A percentile compares a stretch with the other conserved stretches of the same genome.
These are phyloP conservation scores for Pezizomycotina sp. DNA, from an alignment of 2,329 filamentous ascomycete species.

Conservation along the genomic window DNA sequence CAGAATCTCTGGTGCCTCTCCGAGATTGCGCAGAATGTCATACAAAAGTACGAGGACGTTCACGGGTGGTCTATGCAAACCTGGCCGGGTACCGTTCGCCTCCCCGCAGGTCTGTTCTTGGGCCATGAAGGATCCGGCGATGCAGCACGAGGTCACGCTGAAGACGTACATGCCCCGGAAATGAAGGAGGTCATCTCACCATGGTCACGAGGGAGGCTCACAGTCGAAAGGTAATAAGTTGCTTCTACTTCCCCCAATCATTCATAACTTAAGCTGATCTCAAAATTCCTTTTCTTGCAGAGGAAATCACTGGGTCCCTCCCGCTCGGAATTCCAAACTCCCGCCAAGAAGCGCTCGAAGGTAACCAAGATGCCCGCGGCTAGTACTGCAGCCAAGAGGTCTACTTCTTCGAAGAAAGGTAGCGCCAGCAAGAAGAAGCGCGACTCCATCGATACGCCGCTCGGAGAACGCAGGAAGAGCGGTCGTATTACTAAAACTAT, in stretches of 20 bases:
- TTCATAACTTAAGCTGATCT: no score
- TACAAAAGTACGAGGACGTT: conserved; percentile 71
- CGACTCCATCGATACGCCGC: conserved; percentile 18
- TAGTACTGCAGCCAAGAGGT: conserved; percentile 17
- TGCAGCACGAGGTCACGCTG: conserved; percentile 72
- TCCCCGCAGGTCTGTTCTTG: conserved; percentile 65
- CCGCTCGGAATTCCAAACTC: conserved; percentile 1
- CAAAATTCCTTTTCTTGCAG: conserved; percentile 1
- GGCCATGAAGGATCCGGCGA: conserved; percentile 57
- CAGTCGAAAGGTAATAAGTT: conserved; percentile 24
- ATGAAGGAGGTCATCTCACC: conserved; percentile 38
- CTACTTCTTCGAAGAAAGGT: conserved; percentile 17
- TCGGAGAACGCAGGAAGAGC: conserved; percentile 27
- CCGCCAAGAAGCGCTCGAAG: conserved; percentile 20
- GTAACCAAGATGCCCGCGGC: conserved; percentile 7
- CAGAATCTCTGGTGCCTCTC: conserved; percentile 69
- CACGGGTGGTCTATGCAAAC: conserved; percentile 75
- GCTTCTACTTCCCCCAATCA: no score
- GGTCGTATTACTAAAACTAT: conserved; percentile 29
- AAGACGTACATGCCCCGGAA: conserved; percentile 47
- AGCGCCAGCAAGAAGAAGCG: conserved; percentile 25
- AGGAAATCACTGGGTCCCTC: conserved; percentile 7
- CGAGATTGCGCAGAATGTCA: conserved; percentile 67
- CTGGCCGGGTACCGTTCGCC: conserved; percentile 61
- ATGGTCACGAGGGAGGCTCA: conserved; percentile 21